Evolutionary conservation across 768 basidiomycete species (phyloP), one percentile per base, ranked within the genome.

Genomic region (Tubosaeta brunneosetosa): DNA sequence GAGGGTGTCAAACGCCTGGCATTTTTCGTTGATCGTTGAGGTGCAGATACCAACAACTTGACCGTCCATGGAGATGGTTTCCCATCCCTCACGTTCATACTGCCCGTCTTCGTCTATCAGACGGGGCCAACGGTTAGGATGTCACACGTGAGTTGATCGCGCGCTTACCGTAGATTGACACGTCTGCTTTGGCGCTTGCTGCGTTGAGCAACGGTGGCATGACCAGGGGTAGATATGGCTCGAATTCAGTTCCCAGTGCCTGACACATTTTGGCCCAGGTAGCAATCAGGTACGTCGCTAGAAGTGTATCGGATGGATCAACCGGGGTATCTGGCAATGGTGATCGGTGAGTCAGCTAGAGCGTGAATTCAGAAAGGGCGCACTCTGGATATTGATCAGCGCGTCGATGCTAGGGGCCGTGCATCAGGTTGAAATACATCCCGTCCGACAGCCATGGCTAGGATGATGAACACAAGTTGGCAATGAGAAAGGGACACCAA

Each of bases 181-280:
- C 78, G 58, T 91, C 88, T 0, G 87, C 84, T 68, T 91, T 91
- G n/a, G 84, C 81, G 29, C 83, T 78, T 3, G 93, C 93, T 0
- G 86, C 81, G 6, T 79, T 75, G 22, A 94, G 73, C 11, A 94
- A 68, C 0, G 82, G 77, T 0, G 91, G 90, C 82, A 94, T 91
- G 3, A 94, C 91, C 14, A 87, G 78, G 0, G 85, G 84, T 3
- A 94, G 77, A 66, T 90, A 94, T 0, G 90, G 90, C 62, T 88
- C 89, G 55, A 94, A 95, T 62, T 93, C 88, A 11, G 79, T 74
- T 0, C 87, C 87, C 61, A 94, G 78, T 0, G 89, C 88, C 56
- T 91, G 90, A 63, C 89, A 92, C 0, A 94, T 78, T 61, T 90
- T 93, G 2, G 88, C 86, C 91, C 91, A 94, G 0, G 91, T 94